Evolutionary conservation across 2,329 filamentous ascomycete species (phyloP), one percentile per base, ranked within the genome.

Genomic region (Incumbomyces lentus): DNA sequence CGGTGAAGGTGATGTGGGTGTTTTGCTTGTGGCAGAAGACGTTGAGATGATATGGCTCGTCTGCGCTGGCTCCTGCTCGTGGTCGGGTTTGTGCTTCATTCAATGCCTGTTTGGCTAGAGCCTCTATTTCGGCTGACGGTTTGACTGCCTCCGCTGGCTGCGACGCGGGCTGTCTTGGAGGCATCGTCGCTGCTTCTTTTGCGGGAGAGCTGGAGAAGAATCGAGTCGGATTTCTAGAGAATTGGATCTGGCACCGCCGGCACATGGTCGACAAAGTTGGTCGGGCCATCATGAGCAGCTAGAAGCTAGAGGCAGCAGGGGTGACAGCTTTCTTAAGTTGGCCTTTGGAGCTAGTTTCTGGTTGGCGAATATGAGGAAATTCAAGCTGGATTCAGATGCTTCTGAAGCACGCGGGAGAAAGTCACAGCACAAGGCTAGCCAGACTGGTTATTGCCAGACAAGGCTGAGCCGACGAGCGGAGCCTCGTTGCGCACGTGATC

Each of bases 1-100:
- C 81, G 17, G 88, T 86, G 55, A 95, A 78, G 1, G 89, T 95
- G 59, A 98, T 77, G 67, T 96, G 87, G 16, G 86, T 92, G 71
- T 98, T 98, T 76, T 95, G 92, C 69, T 87, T 93, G 64, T 85
- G 82, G 22, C 84, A 71, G 68, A 80, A 90, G 63, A 98, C 73
- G 69, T 95, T 86, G 53, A 98, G 75, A 64, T 94, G 87, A 70
- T 87, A 87, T 2, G 85, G 82, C 60, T 84, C 76, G 32, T 69
- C 50, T 2, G 35, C 40, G 4, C 46, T 40, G 18, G 41, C 44
- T 35, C 49, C 38, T 31, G 48, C 30, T 31, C 39, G 46, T 10
- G 48, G 43, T 40, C 48, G 14, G 5, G 44, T 44, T 38, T 44
- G 39, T 13, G 48, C 47, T 49, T 53, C 50, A 35, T 43, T 51